Evolutionary conservation across 805 yeast genomes (phyloP).

Genomic region (Nakazawaea ernobii): DNA sequence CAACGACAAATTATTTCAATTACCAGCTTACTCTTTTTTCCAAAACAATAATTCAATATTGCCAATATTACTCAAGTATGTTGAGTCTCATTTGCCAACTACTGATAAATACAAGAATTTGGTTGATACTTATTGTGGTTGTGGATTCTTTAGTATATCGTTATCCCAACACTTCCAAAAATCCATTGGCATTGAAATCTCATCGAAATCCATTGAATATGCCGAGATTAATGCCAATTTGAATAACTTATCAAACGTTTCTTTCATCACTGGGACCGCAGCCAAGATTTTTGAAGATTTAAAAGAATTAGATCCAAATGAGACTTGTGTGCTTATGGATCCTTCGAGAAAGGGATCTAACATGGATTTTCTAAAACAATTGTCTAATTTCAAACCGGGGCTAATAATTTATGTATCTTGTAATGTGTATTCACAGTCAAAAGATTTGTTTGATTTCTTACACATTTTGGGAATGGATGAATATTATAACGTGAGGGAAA

Average conservation of each 20-base stretch:
- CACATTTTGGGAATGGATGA: slow-evolving; percentile 16
- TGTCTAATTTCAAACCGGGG: slow-evolving; percentile 30
- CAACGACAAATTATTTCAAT: slow-evolving; percentile 30
- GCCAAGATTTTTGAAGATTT: slow-evolving; percentile 30
- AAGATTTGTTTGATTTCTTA: slow-evolving; percentile 31
- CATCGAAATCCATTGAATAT: slow-evolving; percentile 25
- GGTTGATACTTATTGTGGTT: slow-evolving; percentile 41
- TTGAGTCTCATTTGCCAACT: slow-evolving; percentile 15
- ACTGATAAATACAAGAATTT: slow-evolving; percentile 26
- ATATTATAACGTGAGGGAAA: slow-evolving; percentile 19
- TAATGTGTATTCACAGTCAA: slow-evolving; percentile 39
- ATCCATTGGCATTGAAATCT: slow-evolving; percentile 36
- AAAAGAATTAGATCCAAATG: slow-evolving; percentile 23
- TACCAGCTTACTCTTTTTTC: slow-evolving; percentile 33
- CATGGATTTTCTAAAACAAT: slow-evolving; percentile 28
- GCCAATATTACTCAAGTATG: slow-evolving; percentile 28
- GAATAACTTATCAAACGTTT: slow-evolving; percentile 24
- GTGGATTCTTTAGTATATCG: slow-evolving; percentile 38
- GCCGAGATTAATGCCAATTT: slow-evolving; percentile 34
- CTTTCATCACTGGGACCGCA: slow-evolving; percentile 33
- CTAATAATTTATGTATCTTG: slow-evolving; percentile 37
- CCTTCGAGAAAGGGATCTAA: slow-evolving; percentile 40
- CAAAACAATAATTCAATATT: slow-evolving; percentile 33
- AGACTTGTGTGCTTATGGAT: slow-evolving; percentile 35
- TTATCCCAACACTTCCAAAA: slow-evolving; percentile 24